Base-by-base conservation (phyloP, 2,329 filamentous ascomycete genomes). In the Clonostachys rhizophaga region DNA sequence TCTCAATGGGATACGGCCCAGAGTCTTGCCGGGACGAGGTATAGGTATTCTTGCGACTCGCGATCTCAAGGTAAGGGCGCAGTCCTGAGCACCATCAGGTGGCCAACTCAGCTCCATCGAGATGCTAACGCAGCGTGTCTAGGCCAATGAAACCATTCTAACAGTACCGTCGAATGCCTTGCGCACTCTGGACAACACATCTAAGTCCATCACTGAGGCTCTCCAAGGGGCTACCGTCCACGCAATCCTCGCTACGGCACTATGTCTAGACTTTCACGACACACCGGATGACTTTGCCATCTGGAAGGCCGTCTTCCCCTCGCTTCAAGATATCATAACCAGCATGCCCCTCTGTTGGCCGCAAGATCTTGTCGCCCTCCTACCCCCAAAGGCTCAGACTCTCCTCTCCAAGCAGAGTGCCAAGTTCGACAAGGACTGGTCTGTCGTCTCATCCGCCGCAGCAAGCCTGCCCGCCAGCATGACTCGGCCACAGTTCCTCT, bases 51-150 rank as follows among this genome's bases (percentile, higher is more conserved):
- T 89, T 44, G 83, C 87, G 2, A 82, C 78, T 5, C 74, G 76
- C 35, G 68, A 74, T 13, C 76, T 91, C 51, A 69, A 84, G 67
- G 86, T 86, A 81, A 48, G 87, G 87, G 13, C 77, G 95, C 30
- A 66, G 75, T 35, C 78, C 30, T 81, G 95, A 43, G 71, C 72
- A 3, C 84, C 89, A 6, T 76, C 81, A 39, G 72, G 71, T 37
- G 83, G 95, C 14, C 79, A 84, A 6, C 86, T 84, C 2, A 77
- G 87, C 47, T 91, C 91, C 30, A 78, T 94, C 46, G 91, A 91
- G 42, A 83, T 96, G 48, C 75, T 91, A 70, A 44, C 39, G 18
- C 18, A 42, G 17, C 33, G 6, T 43, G 17, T 40, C 34, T 44
- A 74, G 70, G 51, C 61, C 42, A 56, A 61, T 47, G 78, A 87